Base-by-base conservation (phyloP, 2,329 filamentous ascomycete species). In the Sarocladiaceae sp. region DNA sequence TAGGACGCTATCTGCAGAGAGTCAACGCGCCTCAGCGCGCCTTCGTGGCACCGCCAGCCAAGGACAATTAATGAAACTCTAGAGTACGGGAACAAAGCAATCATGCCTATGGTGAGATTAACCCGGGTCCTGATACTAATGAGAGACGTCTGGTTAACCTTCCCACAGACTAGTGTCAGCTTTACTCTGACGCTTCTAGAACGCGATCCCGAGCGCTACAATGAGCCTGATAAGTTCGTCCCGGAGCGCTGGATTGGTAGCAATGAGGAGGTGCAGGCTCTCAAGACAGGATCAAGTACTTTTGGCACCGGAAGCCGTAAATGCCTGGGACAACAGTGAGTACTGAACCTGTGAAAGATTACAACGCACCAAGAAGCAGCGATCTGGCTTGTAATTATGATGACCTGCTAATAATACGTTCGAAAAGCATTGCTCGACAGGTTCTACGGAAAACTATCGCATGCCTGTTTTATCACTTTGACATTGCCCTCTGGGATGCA, bases 1-100 rank as follows among this genome's bases (percentile, higher is more conserved):
- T 16, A 51, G 50, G 49, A 51, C 33, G 49, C 50, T 6, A 37
- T 52, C 6, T 51, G 49, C 11, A 45, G 47, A n/a, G 50, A 52
- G 33, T 50, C 50, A 11, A 47, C 45, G 3, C 39, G 50, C 4
- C 18, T 51, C n/a, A 52, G 50, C 20, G 47, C 50, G 4, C 50
- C 50, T 1, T 32, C 37, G 3, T 52, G 50, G 50, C 50, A 52
- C 37, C 42, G 50, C 6, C 50, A 51, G n/a, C 50, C 50, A 5
- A 37, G 50, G 20, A 47, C 49, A 20, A 45, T 44, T 19, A 13
- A 20, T 2, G 13, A 43, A 10, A 41, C 21, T 4, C 27, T 48
- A 2, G 5, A 46, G 2, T 51, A 48, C 6, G 29, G 37, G 6
- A 45, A 42, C 3, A 27, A 26, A 1, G 26, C 31, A 2, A 50